A percentile compares a stretch with the other conserved stretches of the same genome.
Evolutionary conservation across 2,329 filamentous ascomycete species (phyloP).

Genomic region (Dactylellina leptospora): DNA sequence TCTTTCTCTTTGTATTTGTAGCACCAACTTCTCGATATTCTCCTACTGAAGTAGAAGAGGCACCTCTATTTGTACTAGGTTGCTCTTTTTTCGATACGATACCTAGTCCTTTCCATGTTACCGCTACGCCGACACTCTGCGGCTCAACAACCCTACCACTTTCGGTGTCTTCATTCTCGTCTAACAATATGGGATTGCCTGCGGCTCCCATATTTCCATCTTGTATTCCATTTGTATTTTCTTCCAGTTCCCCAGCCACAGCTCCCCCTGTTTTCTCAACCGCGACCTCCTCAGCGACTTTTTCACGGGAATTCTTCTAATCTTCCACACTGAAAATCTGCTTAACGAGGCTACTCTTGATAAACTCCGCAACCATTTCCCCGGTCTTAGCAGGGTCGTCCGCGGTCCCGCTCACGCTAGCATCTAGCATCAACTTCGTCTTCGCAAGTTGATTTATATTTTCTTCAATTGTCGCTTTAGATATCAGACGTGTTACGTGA

Average conservation of each 20-base stretch:
- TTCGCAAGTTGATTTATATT: slow-evolving; percentile 89
- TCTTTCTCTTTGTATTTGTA: background rate
- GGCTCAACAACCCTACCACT: background rate
- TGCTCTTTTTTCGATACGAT: background rate
- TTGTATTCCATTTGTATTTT: background rate
- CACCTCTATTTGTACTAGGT: background rate
- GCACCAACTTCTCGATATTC: too few species aligned
- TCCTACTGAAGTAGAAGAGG: background rate
- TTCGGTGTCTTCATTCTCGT: background rate
- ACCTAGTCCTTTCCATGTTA: background rate
- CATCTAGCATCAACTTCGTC: slow-evolving; percentile 90
- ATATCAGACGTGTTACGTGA: slow-evolving; percentile 86
- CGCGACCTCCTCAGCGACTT: background rate
- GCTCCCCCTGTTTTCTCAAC: background rate
- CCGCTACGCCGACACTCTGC: background rate
- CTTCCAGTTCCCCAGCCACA: background rate
- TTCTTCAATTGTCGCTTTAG: slow-evolving; percentile 84
- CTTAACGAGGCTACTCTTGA: slow-evolving; percentile 36
- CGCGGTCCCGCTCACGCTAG: slow-evolving; percentile 70
- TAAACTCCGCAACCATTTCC: slow-evolving; percentile 57
- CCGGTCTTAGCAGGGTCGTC: slow-evolving; percentile 65
- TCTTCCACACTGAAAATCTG: slow-evolving; percentile 49
- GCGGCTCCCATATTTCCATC: too few species aligned
- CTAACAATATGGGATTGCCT: too few species aligned
- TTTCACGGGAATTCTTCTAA: slow-evolving; percentile 32